Evolutionary conservation across 2,329 filamentous ascomycete species (phyloP).

Genomic region (Paecilomyces variotii): DNA sequence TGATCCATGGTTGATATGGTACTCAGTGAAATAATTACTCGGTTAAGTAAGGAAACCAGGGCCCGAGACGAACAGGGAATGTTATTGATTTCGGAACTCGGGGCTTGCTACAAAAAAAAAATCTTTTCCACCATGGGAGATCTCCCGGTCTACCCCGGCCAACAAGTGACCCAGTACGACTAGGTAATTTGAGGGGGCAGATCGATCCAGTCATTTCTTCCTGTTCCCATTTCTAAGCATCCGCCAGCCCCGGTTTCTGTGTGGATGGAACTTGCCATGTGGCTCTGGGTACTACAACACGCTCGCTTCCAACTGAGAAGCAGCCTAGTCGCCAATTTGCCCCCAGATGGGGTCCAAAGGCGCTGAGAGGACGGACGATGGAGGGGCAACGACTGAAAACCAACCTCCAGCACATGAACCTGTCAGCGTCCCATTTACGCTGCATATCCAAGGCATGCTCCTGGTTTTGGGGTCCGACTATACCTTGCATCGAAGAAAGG

Average conservation of each 20-base stretch:
- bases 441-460: neutral
- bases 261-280: neutral
- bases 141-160: neutral
- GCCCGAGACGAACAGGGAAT: neutral
- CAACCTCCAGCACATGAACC: neutral
- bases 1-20: neutral
- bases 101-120: neutral
- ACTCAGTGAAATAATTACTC: neutral
- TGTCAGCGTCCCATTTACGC: neutral
- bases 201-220: neutral
- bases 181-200: neutral
- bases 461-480: neutral
- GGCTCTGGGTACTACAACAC: neutral
- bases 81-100: neutral
- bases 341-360: neutral
- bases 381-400: neutral
- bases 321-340: neutral
- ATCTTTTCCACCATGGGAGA: neutral
- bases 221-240: neutral
- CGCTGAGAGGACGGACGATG: neutral
- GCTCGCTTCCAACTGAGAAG: neutral
- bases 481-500: neutral
- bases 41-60: neutral
- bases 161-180: neutral
- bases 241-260: neutral